Base-by-base conservation (phyloP, 305 asterid species). In the Coffea humblotiana region DNA sequence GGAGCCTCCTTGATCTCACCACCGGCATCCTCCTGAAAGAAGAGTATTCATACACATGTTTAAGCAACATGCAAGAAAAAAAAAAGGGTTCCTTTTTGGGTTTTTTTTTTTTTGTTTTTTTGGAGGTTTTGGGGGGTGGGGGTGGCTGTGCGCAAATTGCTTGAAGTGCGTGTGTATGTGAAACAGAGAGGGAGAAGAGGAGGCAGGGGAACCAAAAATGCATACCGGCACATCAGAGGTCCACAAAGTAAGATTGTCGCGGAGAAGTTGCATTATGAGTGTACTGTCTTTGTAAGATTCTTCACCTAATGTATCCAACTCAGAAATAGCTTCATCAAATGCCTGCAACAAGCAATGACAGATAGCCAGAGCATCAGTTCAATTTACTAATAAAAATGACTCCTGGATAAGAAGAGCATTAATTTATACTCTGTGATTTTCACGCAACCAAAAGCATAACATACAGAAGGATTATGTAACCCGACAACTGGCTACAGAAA, bases 211-310 rank as follows among this genome's bases (percentile, higher is more conserved):
- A 18, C 2, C 56, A 35, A 80, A 19, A 18, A 27, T 19, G 12
- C 5, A 71, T 72, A 83, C 86, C 52, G 72, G 83, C 29, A 61
- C 71, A 56, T 83, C 86, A 25, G 86, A 80, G 64, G 86, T 83
- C 86, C 86, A 83, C 65, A 83, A 47, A 76, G 86, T 83, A 52
- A 83, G 79, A 67, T 83, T 83, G 79, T 83, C 86, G 2, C 83
- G 81, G 37, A 83, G 83, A 72, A 83, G 86, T 76, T 83, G 86
- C 83, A 80, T 83, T 65, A 83, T 83, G 49, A 83, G 81, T 1
- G 86, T 83, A 64, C 83, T 83, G 72, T 83, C 83, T 56, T 83
- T 80, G 76, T 83, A 83, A n/a, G 86, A 83, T 72, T 83, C 86
- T 76, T 80, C 86, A 40, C 86, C 86, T 73, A 83, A 58, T n/a